A percentile compares a stretch with the other conserved stretches of the same genome.
Evolutionary conservation across 2,329 filamentous ascomycete genomes (phyloP).

Genomic region (Colletotrichum sp.): DNA sequence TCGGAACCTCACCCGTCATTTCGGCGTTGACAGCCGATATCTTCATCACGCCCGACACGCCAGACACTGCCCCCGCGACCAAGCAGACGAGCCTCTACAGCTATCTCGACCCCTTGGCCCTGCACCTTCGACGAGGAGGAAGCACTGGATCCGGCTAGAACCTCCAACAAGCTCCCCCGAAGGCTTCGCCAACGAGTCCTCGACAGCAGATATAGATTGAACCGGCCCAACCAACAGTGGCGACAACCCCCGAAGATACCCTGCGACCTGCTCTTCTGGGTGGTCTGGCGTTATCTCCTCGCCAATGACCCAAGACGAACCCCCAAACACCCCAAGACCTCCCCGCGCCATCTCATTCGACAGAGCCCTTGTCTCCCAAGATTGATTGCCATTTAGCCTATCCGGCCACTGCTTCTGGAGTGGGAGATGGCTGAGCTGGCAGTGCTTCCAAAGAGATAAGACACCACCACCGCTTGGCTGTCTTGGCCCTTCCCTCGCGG

Average conservation of each 20-base stretch:
- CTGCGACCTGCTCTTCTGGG: conserved; percentile 3
- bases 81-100: neutral
- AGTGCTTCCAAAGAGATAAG: neutral
- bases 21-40: neutral
- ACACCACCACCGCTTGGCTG: neutral
- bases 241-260: neutral
- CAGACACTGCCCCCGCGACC: neutral
- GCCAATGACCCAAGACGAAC: neutral
- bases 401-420: neutral
- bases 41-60: neutral
- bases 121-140: neutral
- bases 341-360: neutral
- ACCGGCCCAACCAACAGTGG: neutral
- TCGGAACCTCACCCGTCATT: neutral
- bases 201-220: neutral
- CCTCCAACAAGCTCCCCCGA: neutral
- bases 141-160: neutral
- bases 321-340: neutral
- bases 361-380: neutral
- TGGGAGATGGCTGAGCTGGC: neutral
- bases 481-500: neutral
- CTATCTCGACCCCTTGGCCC: neutral
- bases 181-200: neutral
- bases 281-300: neutral
- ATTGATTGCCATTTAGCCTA: neutral